Conservation (phyloP, 108 stramenopile genomes). For the Cylindrotheca fusiformis region DNA sequence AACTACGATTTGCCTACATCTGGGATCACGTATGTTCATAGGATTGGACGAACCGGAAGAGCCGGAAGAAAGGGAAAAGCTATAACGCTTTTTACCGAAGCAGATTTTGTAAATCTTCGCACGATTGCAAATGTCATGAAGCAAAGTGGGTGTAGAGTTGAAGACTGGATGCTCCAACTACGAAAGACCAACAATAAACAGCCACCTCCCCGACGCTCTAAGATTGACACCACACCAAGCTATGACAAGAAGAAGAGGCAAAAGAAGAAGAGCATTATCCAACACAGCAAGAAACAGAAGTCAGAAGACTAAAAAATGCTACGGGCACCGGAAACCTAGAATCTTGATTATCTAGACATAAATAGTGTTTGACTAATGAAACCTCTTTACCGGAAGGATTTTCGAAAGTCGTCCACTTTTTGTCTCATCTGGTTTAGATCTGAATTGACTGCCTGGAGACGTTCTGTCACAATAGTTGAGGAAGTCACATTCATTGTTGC, state of each 20-base stretch:
- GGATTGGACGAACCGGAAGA: conserved; percentile 95
- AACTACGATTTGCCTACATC: conserved; percentile 96
- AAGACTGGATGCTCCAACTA: conserved; percentile 90
- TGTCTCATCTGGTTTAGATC: conserved; percentile 83
- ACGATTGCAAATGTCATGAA: conserved; percentile 96
- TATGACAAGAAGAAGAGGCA: conserved; percentile 70
- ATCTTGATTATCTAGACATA: too few species aligned
- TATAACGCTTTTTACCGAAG: conserved; percentile 95
- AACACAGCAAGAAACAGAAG: conserved; percentile 21
- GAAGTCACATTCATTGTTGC: conserved; percentile 52
- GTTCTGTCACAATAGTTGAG: conserved; percentile 65
- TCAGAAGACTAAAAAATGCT: neutral
- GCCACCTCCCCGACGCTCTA: conserved; percentile 24
- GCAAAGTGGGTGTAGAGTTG: conserved; percentile 88
- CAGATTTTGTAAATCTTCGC: conserved; percentile 81
- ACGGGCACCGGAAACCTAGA: too few species aligned
- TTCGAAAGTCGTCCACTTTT: conserved; percentile 79
- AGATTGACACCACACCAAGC: conserved; percentile 77
- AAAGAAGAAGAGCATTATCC: conserved; percentile 37
- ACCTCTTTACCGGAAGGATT: conserved; percentile 55
- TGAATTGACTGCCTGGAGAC: conserved; percentile 65
- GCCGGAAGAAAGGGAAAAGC: conserved; percentile 92
- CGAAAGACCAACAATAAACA: conserved; percentile 29
- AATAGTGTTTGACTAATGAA: too few species aligned
- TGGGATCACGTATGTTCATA: conserved; percentile 92